Conservation (phyloP, 2,329 filamentous ascomycete genomes). For the Pleomassaria siparia region DNA sequence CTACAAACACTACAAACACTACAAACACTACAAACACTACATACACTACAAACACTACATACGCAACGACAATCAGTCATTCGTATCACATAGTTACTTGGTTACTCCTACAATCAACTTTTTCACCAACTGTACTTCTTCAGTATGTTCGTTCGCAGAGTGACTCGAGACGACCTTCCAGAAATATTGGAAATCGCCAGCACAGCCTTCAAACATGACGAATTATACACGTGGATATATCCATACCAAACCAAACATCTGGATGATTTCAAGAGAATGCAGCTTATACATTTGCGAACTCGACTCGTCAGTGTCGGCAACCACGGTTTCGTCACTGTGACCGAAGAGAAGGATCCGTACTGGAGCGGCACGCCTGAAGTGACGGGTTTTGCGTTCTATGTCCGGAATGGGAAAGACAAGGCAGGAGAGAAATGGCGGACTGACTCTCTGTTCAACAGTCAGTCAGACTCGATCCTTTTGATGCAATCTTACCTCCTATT, state of each 20-base stretch:
- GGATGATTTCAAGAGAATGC: slow-evolving; percentile 16
- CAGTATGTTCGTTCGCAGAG: slow-evolving; percentile 18
- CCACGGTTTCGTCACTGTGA: slow-evolving; percentile 20
- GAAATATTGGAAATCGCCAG: slow-evolving; percentile 10
- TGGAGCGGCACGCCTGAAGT: slow-evolving; percentile 19
- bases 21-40: too few species aligned
- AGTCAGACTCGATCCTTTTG: neutral
- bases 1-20: too few species aligned
- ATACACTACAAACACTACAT: too few species aligned
- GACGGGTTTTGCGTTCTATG: slow-evolving; percentile 18
- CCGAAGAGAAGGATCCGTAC: slow-evolving; percentile 15
- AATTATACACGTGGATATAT: slow-evolving; percentile 20
- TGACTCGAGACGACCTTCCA: slow-evolving; percentile 18
- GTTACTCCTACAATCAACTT: too few species aligned
- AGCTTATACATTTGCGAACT: slow-evolving; percentile 13
- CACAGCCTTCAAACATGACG: slow-evolving; percentile 17
- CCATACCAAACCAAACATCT: slow-evolving; percentile 19
- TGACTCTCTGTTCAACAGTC: slow-evolving; percentile 18
- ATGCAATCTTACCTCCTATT: neutral
- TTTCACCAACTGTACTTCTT: too few species aligned
- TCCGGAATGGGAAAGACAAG: slow-evolving; percentile 13
- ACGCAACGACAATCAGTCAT: too few species aligned
- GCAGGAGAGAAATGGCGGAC: slow-evolving; percentile 13
- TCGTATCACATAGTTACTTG: too few species aligned
- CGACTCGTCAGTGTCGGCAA: slow-evolving; percentile 16